Conservation (phyloP, 140 eudicot species). For the Stevia rebaudiana region DNA sequence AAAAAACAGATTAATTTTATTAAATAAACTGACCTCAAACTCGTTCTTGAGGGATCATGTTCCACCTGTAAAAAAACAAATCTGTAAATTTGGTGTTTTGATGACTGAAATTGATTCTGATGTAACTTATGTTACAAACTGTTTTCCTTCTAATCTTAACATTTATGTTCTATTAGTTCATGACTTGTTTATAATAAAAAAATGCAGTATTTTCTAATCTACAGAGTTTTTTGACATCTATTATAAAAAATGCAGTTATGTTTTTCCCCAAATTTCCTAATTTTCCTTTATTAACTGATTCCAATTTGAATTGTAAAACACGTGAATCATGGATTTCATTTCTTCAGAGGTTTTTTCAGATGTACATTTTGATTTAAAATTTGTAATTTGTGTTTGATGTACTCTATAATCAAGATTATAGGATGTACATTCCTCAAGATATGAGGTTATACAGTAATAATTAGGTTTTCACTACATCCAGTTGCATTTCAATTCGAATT, state of each 20-base stretch:
- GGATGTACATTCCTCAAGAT: neutral
- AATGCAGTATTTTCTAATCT: no score
- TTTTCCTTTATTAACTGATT: neutral
- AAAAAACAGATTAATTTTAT: neutral
- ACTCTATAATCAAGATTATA: no score
- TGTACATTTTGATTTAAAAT: neutral
- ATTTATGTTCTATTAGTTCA: neutral
- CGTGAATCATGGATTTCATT: no score
- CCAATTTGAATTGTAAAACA: no score
- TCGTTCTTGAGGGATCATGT: neutral
- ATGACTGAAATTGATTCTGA: neutral
- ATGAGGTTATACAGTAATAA: neutral
- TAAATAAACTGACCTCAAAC: constrained; percentile 12
- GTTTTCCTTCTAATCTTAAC: neutral
- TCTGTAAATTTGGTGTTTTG: neutral
- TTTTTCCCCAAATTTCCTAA: neutral
- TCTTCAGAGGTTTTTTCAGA: neutral
- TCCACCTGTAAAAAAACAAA: constrained; percentile 6
- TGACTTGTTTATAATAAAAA: neutral
- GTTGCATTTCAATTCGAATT: neutral
- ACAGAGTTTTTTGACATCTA: no score
- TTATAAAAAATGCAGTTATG: no score
- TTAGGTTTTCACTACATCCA: neutral
- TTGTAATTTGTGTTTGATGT: neutral
- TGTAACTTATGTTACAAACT: neutral